These are phyloP conservation scores for Penicillium occitanis DNA, from an alignment of 2,329 filamentous ascomycete genomes.

Conservation along the genomic window DNA sequence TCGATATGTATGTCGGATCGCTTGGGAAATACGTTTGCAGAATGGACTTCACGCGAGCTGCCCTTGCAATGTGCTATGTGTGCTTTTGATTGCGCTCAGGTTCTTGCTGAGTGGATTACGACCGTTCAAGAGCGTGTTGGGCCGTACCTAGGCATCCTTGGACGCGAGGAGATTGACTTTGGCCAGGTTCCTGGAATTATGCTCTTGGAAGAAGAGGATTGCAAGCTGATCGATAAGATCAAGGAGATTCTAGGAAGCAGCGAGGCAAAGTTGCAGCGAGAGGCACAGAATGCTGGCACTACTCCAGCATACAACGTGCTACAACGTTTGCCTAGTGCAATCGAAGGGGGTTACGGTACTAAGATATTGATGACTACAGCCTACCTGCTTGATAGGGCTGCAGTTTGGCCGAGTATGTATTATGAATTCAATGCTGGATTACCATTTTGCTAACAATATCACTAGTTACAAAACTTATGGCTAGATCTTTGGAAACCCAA, in stretches of 20 bases:
- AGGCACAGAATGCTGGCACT: conserved; percentile 55
- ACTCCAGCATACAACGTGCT: conserved; percentile 53
- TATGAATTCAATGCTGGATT: not conserved
- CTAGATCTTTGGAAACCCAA: conserved; percentile 63
- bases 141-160: conserved; percentile 80
- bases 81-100: conserved; percentile 89
- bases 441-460: not conserved
- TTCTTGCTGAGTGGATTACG: conserved; percentile 90
- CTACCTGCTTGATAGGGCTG: conserved; percentile 81
- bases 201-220: conserved; percentile 87
- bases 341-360: conserved; percentile 73
- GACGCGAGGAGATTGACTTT: conserved; percentile 76
- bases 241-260: conserved; percentile 73
- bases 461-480: conserved; percentile 67
- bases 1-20: conserved; percentile 86
- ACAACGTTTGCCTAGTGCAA: conserved; percentile 57
- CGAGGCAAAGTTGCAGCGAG: conserved; percentile 73
- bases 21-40: conserved; percentile 79
- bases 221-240: conserved; percentile 79
- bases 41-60: conserved; percentile 78
- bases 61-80: conserved; percentile 90
- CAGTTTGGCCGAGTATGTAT: conserved; percentile 83
- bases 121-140: conserved; percentile 94
- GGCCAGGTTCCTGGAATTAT: conserved; percentile 80
- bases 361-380: conserved; percentile 83